phyloP scores from a whole-genome alignment of 2,329 filamentous ascomycete species.

The Claviceps sorghi region DNA sequence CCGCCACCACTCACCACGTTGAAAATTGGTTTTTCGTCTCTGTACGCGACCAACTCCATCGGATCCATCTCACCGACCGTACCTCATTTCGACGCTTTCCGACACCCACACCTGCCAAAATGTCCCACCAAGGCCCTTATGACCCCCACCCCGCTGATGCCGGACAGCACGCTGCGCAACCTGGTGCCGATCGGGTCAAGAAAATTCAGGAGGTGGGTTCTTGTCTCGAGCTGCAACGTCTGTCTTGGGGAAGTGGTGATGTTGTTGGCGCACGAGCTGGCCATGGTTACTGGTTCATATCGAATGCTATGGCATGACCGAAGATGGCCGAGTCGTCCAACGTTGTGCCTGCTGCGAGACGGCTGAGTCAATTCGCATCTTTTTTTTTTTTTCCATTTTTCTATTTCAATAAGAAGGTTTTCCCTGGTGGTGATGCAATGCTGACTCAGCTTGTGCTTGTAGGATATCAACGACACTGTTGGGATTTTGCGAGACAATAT shows the following conservation, averaged over 20 bases:
- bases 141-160: constrained; percentile 5
- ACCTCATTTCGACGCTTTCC: background rate
- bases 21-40: background rate
- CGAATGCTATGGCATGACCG: background rate
- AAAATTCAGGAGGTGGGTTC: constrained; percentile 4
- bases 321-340: background rate
- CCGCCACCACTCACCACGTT: background rate
- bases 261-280: background rate
- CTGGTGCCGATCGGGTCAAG: constrained; percentile 2
- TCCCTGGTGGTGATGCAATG: background rate
- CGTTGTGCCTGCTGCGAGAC: background rate
- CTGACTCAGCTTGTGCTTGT: constrained; percentile 8
- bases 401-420: background rate
- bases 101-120: background rate
- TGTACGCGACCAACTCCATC: constrained; percentile 4
- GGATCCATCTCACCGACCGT: constrained; percentile 9
- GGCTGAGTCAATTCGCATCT: background rate
- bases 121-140: constrained; percentile 7
- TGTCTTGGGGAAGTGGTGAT: background rate
- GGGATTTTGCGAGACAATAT: constrained; percentile 96
- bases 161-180: constrained; percentile 1
- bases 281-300: background rate
- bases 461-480: constrained; percentile 98
- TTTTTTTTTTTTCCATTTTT: background rate
- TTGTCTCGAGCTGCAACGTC: background rate